These are phyloP conservation scores for Podochytrium sp. DNA, from an alignment of 192 early-diverging fungal species.

Conservation along the genomic window DNA sequence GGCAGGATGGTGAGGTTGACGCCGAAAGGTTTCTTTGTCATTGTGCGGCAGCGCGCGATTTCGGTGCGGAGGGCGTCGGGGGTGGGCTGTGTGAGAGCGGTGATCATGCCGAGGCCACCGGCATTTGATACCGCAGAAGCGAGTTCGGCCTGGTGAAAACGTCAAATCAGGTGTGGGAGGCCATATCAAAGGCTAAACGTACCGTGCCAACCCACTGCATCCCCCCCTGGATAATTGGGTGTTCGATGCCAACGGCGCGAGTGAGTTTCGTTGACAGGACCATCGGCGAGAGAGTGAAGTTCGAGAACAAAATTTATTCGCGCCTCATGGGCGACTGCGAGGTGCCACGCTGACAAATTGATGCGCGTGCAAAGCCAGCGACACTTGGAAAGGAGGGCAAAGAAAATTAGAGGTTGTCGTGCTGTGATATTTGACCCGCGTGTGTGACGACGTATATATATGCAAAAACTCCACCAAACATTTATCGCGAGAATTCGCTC, in stretches of 20 bases:
- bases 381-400: too few species aligned
- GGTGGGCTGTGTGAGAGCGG: conserved; percentile 79
- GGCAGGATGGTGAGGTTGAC: conserved; percentile 83
- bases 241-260: conserved; percentile 67
- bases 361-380: too few species aligned
- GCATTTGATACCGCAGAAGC: conserved; percentile 78
- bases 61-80: conserved; percentile 74
- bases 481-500: too few species aligned
- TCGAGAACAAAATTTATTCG: too few species aligned
- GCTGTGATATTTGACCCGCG: too few species aligned
- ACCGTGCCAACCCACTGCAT: conserved; percentile 79
- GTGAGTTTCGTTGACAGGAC: conserved; percentile 68
- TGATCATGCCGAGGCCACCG: conserved; percentile 74
- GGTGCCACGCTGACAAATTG: too few species aligned
- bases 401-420: too few species aligned
- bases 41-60: conserved; percentile 70
- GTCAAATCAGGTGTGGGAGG: neutral
- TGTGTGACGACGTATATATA: too few species aligned
- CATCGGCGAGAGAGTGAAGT: conserved; percentile 59
- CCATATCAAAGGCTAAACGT: neutral
- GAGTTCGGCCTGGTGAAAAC: conserved; percentile 52
- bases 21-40: conserved; percentile 81
- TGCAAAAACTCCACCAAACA: too few species aligned
- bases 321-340: too few species aligned
- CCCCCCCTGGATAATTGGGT: conserved; percentile 75